Evolutionary conservation across 1,139 yeast species (phyloP).

Genomic region (Pichia sp.): DNA sequence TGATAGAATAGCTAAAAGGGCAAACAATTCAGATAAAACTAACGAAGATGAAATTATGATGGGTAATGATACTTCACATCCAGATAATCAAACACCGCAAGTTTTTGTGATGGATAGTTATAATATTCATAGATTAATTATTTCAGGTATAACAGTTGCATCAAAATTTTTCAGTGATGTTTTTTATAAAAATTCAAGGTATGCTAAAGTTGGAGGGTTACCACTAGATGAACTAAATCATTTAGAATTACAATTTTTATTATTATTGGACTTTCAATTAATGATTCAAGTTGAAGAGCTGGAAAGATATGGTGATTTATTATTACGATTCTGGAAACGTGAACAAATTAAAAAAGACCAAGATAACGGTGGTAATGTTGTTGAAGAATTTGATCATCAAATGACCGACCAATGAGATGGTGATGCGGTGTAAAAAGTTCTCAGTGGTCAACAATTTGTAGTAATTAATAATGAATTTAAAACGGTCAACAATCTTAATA

Average conservation of each 20-base stretch:
- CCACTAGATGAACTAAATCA: slow-evolving; percentile 92
- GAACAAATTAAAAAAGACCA: slow-evolving; percentile 32
- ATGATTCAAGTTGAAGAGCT: slow-evolving; percentile 87
- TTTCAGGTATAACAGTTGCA: slow-evolving; percentile 95
- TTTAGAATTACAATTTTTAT: slow-evolving; percentile 80
- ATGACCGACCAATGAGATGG: not conserved
- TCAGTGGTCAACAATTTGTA: not conserved
- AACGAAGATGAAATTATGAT: slow-evolving; percentile 16
- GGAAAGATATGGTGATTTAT: slow-evolving; percentile 82
- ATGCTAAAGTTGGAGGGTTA: slow-evolving; percentile 96
- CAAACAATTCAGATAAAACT: slow-evolving; percentile 46
- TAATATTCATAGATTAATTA: slow-evolving; percentile 87
- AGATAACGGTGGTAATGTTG: not conserved
- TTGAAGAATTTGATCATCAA: not conserved
- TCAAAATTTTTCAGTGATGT: slow-evolving; percentile 94
- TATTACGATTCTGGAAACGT: slow-evolving; percentile 77
- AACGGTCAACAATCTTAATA: not conserved
- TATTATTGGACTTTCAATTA: slow-evolving; percentile 77
- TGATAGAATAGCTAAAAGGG: slow-evolving; percentile 87
- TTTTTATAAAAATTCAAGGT: slow-evolving; percentile 90
- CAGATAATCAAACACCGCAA: slow-evolving; percentile 33
- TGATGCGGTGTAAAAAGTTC: not conserved
- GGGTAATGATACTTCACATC: slow-evolving; percentile 7
- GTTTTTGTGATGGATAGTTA: slow-evolving; percentile 92
- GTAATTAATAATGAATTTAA: no score